Evolutionary conservation across 495 filamentous ascomycete species (phyloP).

Genomic region (Acidiella bohemica): DNA sequence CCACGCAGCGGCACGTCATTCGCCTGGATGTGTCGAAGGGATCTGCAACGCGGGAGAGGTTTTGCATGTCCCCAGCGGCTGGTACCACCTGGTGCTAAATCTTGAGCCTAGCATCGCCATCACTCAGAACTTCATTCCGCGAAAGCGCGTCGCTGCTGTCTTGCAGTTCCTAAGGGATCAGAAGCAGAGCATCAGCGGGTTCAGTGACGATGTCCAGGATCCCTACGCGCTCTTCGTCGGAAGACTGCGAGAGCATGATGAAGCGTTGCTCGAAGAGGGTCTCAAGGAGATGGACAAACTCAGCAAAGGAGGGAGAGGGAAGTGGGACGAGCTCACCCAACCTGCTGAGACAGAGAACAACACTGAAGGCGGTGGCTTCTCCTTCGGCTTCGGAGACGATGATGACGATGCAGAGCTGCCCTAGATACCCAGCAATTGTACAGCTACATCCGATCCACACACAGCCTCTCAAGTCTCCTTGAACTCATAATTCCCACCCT

Average conservation of each 20-base stretch:
- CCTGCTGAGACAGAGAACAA: conserved; percentile 30
- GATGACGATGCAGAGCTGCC: conserved; percentile 30
- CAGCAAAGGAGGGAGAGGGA: conserved; percentile 51
- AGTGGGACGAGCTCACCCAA: conserved; percentile 69
- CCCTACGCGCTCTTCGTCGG: conserved; percentile 66
- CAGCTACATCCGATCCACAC: neutral
- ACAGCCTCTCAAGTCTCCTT: conserved; percentile 40
- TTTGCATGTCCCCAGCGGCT: conserved; percentile 81
- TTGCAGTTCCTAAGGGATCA: conserved; percentile 75
- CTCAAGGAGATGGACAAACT: conserved; percentile 46
- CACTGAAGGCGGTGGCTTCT: conserved; percentile 59
- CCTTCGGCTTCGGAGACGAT: conserved; percentile 58
- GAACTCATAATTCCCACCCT: conserved; percentile 40
- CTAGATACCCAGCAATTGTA: neutral
- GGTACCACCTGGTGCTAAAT: conserved; percentile 97
- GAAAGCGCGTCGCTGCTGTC: conserved; percentile 56
- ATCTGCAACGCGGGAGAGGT: conserved; percentile 81
- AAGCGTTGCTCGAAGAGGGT: conserved; percentile 51
- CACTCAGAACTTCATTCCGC: conserved; percentile 92
- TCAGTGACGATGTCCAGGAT: conserved; percentile 56
- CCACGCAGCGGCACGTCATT: conserved; percentile 69
- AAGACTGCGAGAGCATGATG: conserved; percentile 48
- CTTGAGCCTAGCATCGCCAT: conserved; percentile 70
- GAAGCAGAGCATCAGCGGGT: conserved; percentile 74
- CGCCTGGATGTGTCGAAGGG: conserved; percentile 72